A percentile compares a stretch with the other conserved stretches of the same genome.
These are phyloP conservation scores for Fusarium sp. DNA, from an alignment of 2,329 filamentous ascomycete genomes.

Conservation along the genomic window DNA sequence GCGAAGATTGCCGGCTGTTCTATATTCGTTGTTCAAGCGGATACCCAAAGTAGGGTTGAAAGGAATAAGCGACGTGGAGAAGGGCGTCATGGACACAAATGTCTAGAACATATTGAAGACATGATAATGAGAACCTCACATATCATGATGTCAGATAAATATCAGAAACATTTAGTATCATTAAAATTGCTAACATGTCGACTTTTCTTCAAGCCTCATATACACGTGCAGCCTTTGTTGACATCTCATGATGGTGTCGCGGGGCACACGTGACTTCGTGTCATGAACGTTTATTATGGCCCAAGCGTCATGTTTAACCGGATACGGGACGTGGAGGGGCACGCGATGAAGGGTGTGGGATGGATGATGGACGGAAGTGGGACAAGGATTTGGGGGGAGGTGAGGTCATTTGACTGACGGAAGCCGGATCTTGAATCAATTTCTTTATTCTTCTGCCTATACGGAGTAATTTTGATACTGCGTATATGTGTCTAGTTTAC, in stretches of 20 bases:
- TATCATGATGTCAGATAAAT: neutral
- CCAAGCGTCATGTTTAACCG: slow-evolving; percentile 33
- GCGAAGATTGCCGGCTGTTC: neutral
- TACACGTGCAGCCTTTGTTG: neutral
- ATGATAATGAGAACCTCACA: neutral
- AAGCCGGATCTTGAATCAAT: slow-evolving; percentile 7
- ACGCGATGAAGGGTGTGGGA: slow-evolving; percentile 6
- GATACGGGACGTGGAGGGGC: slow-evolving; percentile 17
- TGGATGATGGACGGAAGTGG: slow-evolving; percentile 5
- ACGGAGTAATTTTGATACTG: neutral
- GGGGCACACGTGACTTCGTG: slow-evolving; percentile 48
- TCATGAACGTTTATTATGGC: slow-evolving; percentile 42
- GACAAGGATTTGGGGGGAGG: slow-evolving; percentile 19
- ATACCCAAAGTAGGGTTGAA: neutral
- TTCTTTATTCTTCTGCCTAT: slow-evolving; percentile 10
- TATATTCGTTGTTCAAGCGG: neutral
- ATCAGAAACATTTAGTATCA: neutral
- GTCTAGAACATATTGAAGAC: neutral
- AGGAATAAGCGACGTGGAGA: neutral
- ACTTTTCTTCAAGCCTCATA: neutral
- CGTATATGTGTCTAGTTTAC: neutral
- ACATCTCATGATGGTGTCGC: slow-evolving; percentile 17
- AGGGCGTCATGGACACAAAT: neutral
- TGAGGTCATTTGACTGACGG: slow-evolving; percentile 23
- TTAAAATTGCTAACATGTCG: neutral